A percentile compares a stretch with the other conserved stretches of the same genome.
phyloP scores from a whole-genome alignment of 2,329 filamentous ascomycete genomes.

The Fusarium cyanostomum region DNA sequence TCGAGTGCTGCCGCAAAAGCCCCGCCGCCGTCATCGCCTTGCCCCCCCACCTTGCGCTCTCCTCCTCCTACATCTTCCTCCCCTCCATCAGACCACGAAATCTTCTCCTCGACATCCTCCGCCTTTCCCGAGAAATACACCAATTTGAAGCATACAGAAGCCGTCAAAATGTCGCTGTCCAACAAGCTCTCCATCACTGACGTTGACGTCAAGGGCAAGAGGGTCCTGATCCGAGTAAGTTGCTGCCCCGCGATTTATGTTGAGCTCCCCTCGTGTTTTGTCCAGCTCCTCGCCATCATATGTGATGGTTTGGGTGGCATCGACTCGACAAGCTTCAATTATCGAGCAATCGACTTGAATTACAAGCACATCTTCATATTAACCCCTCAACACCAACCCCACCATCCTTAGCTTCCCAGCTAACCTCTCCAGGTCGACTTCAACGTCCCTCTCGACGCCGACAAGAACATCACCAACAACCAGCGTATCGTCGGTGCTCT shows the following conservation, averaged over 20 bases:
- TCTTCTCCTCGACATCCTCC: slow-evolving; percentile 36
- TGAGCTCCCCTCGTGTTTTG: slow-evolving; percentile 13
- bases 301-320: background rate
- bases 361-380: background rate
- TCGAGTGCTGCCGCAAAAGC: slow-evolving; percentile 33
- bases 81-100: slow-evolving; percentile 31
- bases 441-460: slow-evolving; percentile 94
- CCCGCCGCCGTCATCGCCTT: slow-evolving; percentile 35
- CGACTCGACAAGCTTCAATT: background rate
- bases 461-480: slow-evolving; percentile 97
- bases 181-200: slow-evolving; percentile 98
- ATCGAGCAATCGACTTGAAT: background rate
- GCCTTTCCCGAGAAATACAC: slow-evolving; percentile 28
- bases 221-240: slow-evolving; percentile 94
- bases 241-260: slow-evolving; percentile 45
- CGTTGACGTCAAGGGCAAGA: slow-evolving; percentile 97
- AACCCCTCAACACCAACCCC: slow-evolving; percentile 19
- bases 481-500: slow-evolving; percentile 97
- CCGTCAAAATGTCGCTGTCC: slow-evolving; percentile 87
- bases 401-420: background rate
- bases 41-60: slow-evolving; percentile 29
- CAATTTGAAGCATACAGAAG: slow-evolving; percentile 12
- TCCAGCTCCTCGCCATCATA: slow-evolving; percentile 10
- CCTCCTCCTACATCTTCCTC: slow-evolving; percentile 28
- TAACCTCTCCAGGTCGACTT: slow-evolving; percentile 84